A percentile compares a stretch with the other conserved stretches of the same genome.
Conservation (phyloP, 495 filamentous ascomycete species). For the Aspergillus steynii region DNA sequence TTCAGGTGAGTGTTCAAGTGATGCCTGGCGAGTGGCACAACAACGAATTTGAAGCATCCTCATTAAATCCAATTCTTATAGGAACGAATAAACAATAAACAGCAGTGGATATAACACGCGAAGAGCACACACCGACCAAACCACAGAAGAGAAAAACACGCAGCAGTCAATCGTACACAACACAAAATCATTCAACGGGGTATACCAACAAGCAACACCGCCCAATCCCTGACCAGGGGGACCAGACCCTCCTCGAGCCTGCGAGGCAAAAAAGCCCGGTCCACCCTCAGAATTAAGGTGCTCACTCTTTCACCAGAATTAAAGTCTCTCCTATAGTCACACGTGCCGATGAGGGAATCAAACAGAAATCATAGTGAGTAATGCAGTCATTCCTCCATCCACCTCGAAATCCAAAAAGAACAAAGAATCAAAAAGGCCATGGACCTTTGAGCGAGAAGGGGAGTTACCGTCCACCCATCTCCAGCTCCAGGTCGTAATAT, state of each 20-base stretch:
- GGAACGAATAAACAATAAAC: not conserved
- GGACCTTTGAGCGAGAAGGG: not conserved
- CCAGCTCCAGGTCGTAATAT: not conserved
- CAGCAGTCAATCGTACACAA: not conserved
- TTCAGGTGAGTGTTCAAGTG: not conserved
- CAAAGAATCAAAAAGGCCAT: slow-evolving; percentile 16
- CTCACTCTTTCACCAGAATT: slow-evolving; percentile 9
- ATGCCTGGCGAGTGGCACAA: not conserved
- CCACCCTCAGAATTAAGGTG: slow-evolving; percentile 2
- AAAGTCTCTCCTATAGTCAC: slow-evolving; percentile 5
- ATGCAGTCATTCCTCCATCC: not conserved
- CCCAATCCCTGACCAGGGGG: slow-evolving; percentile 7
- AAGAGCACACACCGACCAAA: not conserved
- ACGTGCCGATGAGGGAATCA: slow-evolving; percentile 1
- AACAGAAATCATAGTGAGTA: slow-evolving; percentile 11
- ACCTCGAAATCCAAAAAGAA: slow-evolving; percentile 23
- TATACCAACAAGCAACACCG: slow-evolving; percentile 11
- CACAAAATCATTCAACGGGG: slow-evolving; percentile 11
- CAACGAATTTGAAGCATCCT: not conserved
- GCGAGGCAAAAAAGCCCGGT: slow-evolving; percentile 1
- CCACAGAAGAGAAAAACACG: slow-evolving; percentile 2
- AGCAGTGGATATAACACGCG: not conserved
- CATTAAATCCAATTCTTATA: not conserved
- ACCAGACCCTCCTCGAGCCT: slow-evolving; percentile 9
- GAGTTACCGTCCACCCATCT: no score